Conservation (phyloP, 2,329 filamentous ascomycete species). For the Plenodomus lindquistii region DNA sequence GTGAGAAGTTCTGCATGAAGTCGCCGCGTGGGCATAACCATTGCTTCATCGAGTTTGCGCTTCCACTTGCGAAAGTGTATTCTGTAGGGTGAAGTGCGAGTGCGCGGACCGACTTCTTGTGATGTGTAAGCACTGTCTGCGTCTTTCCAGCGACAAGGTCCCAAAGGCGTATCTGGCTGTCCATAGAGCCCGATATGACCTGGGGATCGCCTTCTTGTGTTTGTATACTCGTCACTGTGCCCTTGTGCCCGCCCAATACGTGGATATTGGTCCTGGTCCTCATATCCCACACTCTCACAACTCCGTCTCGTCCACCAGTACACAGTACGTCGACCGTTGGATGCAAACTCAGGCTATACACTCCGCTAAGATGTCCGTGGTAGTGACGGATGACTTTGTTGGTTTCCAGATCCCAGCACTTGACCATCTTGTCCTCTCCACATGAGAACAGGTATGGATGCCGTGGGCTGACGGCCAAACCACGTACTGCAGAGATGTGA, state of each 20-base stretch:
- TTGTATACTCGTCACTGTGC: conserved; percentile 84
- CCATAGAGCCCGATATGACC: conserved; percentile 89
- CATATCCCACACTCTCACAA: conserved; percentile 96
- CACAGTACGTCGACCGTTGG: conserved; percentile 93
- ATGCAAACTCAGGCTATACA: conserved; percentile 91
- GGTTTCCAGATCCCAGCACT: conserved; percentile 99
- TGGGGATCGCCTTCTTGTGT: conserved; percentile 97
- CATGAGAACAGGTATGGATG: conserved; percentile 98
- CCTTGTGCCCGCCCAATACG: conserved; percentile 87
- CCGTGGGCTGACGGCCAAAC: conserved; percentile 86
- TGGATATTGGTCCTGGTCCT: conserved; percentile 93
- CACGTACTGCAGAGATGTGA: conserved; percentile 48
- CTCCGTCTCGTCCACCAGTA: conserved; percentile 91
- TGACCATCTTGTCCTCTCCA: conserved; percentile 99
- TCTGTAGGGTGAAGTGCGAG: conserved; percentile 85
- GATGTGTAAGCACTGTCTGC: conserved; percentile 93
- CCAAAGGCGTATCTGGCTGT: conserved; percentile 70
- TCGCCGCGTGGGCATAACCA: conserved; percentile 98
- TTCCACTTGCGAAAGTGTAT: conserved; percentile 94
- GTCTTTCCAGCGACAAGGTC: conserved; percentile 95
- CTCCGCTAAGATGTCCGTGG: conserved; percentile 93
- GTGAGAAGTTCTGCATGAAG: conserved; percentile 99
- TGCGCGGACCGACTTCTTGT: conserved; percentile 94
- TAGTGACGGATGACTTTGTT: conserved; percentile 90
- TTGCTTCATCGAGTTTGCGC: conserved; percentile 94